Conservation (phyloP, 306 rosid genomes). For the Pterocarpus macrocarpus region DNA sequence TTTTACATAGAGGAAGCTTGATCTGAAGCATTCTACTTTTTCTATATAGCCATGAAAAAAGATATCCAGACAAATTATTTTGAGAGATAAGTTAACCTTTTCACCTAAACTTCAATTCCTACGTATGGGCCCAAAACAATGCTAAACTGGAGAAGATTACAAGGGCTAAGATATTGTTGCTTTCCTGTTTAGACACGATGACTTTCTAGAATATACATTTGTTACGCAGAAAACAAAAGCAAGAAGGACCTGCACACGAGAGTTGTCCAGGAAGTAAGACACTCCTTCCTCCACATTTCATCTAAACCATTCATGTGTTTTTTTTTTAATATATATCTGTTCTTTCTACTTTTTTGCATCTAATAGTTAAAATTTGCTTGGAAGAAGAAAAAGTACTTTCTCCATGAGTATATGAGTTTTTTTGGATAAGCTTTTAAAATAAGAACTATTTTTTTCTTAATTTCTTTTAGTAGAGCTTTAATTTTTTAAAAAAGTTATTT, state of each 20-base stretch:
- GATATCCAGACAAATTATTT: neutral
- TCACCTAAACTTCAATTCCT: neutral
- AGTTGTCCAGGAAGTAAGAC: too few relatives aligned
- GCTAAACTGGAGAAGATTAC: conserved; percentile 8
- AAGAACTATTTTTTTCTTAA: too few relatives aligned
- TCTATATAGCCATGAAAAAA: neutral
- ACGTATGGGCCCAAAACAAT: neutral
- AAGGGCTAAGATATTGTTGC: conserved; percentile 13
- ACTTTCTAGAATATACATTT: neutral
- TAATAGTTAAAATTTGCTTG: too few relatives aligned
- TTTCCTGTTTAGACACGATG: neutral
- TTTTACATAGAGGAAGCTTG: neutral
- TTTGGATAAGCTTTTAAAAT: too few relatives aligned
- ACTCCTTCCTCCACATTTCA: too few relatives aligned
- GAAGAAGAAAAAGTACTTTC: too few relatives aligned
- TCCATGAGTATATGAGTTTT: too few relatives aligned
- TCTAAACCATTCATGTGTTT: too few relatives aligned
- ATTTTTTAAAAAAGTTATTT: too few relatives aligned
- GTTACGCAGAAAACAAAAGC: conserved; percentile 2
- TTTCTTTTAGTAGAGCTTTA: too few relatives aligned
- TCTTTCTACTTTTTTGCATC: too few relatives aligned
- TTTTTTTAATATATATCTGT: too few relatives aligned
- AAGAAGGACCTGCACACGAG: neutral
- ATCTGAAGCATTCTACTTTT: neutral
- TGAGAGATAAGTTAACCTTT: neutral